Base-by-base conservation (phyloP, 768 basidiomycete genomes). In the Amanita thiersii region DNA sequence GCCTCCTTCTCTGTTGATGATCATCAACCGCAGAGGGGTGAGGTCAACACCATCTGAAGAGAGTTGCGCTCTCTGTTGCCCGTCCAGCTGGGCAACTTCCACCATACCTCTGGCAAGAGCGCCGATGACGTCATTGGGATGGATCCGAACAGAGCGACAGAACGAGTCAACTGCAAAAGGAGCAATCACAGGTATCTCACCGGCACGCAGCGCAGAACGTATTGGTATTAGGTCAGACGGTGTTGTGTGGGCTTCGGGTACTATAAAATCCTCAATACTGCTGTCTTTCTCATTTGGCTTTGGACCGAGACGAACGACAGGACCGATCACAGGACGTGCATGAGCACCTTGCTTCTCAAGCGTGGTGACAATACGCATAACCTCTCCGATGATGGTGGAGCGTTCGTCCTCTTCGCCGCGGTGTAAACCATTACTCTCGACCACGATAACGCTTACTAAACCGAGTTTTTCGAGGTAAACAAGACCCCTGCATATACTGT, bases 381-480 rank as follows among this genome's bases (percentile, higher is more conserved):
- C 80, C 61, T 97, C 92, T 47, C 87, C 81, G 15, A 82, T 63
- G 37, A 87, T 68, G 5, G 65, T 61, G 3, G 69, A 56, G 5
- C 86, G 77, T 55, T 89, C 86, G 39, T 79, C 77, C 46, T 77
- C 73, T 23, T 79, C 76, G 5, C 86, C 85, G 11, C 74, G 68
- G 32, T 61, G 65, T 37, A 89, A 69, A 12, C 77, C 73, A 57
- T 96, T 92, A 52, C 87, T 79, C 48, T 98, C 96, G 38, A 96
- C 78, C 44, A 98, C 87, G 48, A 99, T 89, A 52, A 99, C 91
- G 49, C 86, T 86, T 52, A 97, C 87, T 14, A 99, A 73, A 1
- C 96, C 96, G 12, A 98, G 81, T 56, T 93, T 94, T 60, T 94
- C 88, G 35, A 99, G 77, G 58, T 96, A 92, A 29, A 93, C 87